Conservation (phyloP, 768 basidiomycete genomes). For the Leucocoprinus sp. region DNA sequence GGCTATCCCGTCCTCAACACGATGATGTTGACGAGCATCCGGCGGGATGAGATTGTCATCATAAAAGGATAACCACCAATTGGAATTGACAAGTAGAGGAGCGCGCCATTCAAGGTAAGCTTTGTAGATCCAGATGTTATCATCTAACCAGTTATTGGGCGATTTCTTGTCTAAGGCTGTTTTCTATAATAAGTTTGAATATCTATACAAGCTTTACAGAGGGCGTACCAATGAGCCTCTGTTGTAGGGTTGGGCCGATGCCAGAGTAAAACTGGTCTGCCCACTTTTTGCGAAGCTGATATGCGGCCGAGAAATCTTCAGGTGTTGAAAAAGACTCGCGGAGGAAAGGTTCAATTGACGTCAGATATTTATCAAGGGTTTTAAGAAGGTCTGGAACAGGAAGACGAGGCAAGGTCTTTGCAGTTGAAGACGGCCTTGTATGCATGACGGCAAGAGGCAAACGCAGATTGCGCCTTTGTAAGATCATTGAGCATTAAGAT, state of each 20-base stretch:
- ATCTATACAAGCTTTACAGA: constrained; percentile 5
- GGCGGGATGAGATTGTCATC: constrained; percentile 63
- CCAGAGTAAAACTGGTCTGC: constrained; percentile 65
- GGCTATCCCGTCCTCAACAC: constrained; percentile 12
- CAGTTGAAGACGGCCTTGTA: background rate
- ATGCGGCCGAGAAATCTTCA: constrained; percentile 43
- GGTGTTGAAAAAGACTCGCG: constrained; percentile 63
- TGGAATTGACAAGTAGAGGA: constrained; percentile 83
- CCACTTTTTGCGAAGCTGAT: constrained; percentile 47
- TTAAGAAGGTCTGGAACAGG: constrained; percentile 75
- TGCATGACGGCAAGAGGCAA: constrained; percentile 2
- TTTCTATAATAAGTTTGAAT: constrained; percentile 15
- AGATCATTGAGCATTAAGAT: background rate
- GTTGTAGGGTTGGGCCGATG: constrained; percentile 61
- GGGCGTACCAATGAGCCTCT: constrained; percentile 62
- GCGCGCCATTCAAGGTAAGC: constrained; percentile 85
- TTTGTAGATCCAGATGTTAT: constrained; percentile 85
- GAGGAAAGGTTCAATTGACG: constrained; percentile 71
- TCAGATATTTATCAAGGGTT: constrained; percentile 71
- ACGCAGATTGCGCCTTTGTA: background rate
- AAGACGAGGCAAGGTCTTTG: constrained; percentile 49
- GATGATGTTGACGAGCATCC: constrained; percentile 18
- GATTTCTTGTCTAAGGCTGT: constrained; percentile 75
- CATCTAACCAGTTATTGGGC: constrained; percentile 89
- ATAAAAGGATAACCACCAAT: constrained; percentile 90